Evolutionary conservation across 306 rosid species (phyloP).

Genomic region (Phaseolus lunatus): DNA sequence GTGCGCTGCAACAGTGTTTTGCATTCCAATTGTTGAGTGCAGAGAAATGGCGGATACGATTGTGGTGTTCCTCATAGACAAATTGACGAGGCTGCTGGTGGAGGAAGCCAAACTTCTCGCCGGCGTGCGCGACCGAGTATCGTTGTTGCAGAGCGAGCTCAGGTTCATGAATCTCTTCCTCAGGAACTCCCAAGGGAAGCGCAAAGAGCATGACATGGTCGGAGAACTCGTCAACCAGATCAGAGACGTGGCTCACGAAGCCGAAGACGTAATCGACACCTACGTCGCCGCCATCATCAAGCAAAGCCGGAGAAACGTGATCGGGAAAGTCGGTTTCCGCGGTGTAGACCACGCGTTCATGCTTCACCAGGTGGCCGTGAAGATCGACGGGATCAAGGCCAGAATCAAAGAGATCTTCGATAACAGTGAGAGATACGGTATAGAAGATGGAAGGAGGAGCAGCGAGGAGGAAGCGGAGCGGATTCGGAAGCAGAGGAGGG

Average conservation of each 20-base stretch:
- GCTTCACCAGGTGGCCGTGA: neutral
- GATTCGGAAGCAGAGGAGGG: neutral
- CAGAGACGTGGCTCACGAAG: constrained; percentile 20
- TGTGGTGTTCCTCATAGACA: neutral
- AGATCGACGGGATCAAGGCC: neutral
- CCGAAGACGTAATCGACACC: constrained; percentile 38
- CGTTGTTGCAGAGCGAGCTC: neutral
- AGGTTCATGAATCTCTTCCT: constrained; percentile 1
- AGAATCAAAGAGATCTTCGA: neutral
- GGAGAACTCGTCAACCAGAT: constrained; percentile 20
- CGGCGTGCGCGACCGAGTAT: neutral
- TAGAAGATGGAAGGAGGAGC: neutral
- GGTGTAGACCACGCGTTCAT: neutral
- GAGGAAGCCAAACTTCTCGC: neutral
- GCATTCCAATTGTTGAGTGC: neutral
- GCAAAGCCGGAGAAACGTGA: neutral
- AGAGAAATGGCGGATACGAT: constrained; percentile 3
- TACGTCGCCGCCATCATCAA: neutral
- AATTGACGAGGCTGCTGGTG: neutral
- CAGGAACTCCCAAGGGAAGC: neutral
- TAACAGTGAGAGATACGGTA: neutral
- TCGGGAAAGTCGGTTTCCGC: neutral
- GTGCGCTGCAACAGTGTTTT: too few relatives aligned
- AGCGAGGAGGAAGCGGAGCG: neutral
- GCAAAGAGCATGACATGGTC: neutral